A percentile compares a stretch with the other conserved stretches of the same genome.
Conservation (phyloP, 2,329 filamentous ascomycete species). For the Celoporthe dispersa region DNA sequence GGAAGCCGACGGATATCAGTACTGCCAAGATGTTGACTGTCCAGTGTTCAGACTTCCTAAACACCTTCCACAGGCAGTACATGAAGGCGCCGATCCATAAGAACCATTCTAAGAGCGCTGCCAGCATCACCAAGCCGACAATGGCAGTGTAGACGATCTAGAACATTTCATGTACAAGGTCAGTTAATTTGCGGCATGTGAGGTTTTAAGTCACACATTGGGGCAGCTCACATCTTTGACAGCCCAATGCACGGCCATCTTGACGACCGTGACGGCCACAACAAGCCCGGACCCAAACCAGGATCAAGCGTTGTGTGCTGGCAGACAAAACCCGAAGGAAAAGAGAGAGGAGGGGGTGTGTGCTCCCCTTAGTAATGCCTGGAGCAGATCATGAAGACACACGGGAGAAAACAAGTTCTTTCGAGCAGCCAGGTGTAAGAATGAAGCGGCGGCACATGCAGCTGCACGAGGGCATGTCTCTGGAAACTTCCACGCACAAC, state of each 20-base stretch:
- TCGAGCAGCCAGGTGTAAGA: neutral
- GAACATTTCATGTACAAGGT: conserved; percentile 32
- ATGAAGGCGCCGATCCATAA: conserved; percentile 93
- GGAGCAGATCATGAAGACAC: neutral
- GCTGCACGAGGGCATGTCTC: conserved; percentile 18
- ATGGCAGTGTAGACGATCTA: conserved; percentile 87
- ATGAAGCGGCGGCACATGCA: conserved; percentile 5
- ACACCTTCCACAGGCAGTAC: conserved; percentile 89
- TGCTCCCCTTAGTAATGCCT: neutral
- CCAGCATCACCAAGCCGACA: conserved; percentile 79
- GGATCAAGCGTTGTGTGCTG: neutral
- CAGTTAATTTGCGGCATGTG: neutral
- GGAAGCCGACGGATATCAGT: conserved; percentile 74
- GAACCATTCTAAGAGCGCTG: conserved; percentile 89
- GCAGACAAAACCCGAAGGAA: neutral
- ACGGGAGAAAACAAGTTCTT: neutral
- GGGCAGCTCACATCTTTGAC: conserved; percentile 42
- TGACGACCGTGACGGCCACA: conserved; percentile 6
- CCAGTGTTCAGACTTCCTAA: conserved; percentile 86
- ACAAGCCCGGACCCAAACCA: neutral
- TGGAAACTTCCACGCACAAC: neutral
- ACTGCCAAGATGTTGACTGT: conserved; percentile 79
- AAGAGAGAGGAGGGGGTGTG: neutral
- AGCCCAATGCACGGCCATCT: conserved; percentile 28
- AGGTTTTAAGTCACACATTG: no score